Evolutionary conservation across 2,329 filamentous ascomycete genomes (phyloP).

Genomic region (Ploettnerulaceae sp.): DNA sequence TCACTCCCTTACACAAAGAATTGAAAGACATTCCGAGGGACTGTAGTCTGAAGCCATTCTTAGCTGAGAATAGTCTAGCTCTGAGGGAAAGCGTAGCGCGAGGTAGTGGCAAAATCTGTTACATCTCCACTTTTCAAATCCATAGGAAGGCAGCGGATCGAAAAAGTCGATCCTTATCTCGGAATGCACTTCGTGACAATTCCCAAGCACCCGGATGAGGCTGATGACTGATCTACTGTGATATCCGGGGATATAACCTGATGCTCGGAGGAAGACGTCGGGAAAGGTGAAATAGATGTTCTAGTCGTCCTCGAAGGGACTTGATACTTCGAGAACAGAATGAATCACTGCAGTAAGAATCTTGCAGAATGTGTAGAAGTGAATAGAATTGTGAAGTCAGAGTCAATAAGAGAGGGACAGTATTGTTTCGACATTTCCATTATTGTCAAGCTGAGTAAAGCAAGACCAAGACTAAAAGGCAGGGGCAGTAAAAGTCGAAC

Average conservation of each 20-base stretch:
- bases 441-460: constrained; percentile 3
- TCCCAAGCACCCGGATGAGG: not conserved
- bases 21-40: no score
- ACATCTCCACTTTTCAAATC: constrained; percentile 1
- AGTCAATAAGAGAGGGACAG: not conserved
- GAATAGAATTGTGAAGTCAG: constrained; percentile 3
- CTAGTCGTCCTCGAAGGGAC: not conserved
- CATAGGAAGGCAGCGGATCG: not conserved
- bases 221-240: constrained; percentile 1
- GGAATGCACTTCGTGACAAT: not conserved
- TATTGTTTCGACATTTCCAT: constrained; percentile 1
- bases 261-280: constrained; percentile 8
- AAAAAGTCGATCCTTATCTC: not conserved
- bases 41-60: not conserved
- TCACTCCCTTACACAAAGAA: not conserved
- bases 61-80: no score
- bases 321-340: not conserved
- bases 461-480: not conserved
- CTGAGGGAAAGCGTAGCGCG: not conserved
- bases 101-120: not conserved
- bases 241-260: not conserved
- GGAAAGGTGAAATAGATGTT: not conserved
- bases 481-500: not conserved
- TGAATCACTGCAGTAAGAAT: not conserved
- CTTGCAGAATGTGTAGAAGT: not conserved